Evolutionary conservation across 495 filamentous ascomycete genomes (phyloP).

Genomic region (Penicillium paxilli): DNA sequence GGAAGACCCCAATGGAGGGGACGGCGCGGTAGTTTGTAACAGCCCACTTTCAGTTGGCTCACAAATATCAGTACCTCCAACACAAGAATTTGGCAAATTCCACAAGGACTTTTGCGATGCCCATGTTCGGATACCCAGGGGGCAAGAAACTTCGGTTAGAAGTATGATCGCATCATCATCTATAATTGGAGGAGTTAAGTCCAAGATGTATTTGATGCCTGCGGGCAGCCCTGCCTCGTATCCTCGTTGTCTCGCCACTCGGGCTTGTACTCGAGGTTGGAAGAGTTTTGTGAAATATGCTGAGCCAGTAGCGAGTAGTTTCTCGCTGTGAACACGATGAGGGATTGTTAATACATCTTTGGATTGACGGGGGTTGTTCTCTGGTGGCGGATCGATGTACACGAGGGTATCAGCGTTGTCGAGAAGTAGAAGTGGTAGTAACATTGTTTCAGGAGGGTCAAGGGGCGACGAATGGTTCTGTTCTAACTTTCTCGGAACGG

Average conservation of each 20-base stretch:
- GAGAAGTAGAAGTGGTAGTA: constrained; percentile 30
- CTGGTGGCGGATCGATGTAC: constrained; percentile 48
- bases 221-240: constrained; percentile 28
- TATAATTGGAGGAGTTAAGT: constrained; percentile 59
- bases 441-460: not conserved
- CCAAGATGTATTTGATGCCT: constrained; percentile 56
- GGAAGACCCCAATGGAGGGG: not conserved
- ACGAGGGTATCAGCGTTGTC: constrained; percentile 53
- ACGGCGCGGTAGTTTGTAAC: not conserved
- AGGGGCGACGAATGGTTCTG: not conserved
- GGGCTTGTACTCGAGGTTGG: constrained; percentile 30
- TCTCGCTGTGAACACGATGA: constrained; percentile 46
- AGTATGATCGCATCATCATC: constrained; percentile 60
- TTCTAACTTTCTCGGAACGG: not conserved
- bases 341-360: constrained; percentile 21
- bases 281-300: constrained; percentile 50
- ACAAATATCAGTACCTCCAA: constrained; percentile 38
- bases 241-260: constrained; percentile 30
- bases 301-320: constrained; percentile 48
- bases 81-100: constrained; percentile 37
- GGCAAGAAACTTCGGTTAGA: constrained; percentile 58
- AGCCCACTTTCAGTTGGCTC: constrained; percentile 3
- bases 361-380: constrained; percentile 21
- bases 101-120: constrained; percentile 40
- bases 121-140: constrained; percentile 50